These are phyloP conservation scores for Solanum sparsipilum DNA, from an alignment of 257 asterid genomes.

Conservation along the genomic window DNA sequence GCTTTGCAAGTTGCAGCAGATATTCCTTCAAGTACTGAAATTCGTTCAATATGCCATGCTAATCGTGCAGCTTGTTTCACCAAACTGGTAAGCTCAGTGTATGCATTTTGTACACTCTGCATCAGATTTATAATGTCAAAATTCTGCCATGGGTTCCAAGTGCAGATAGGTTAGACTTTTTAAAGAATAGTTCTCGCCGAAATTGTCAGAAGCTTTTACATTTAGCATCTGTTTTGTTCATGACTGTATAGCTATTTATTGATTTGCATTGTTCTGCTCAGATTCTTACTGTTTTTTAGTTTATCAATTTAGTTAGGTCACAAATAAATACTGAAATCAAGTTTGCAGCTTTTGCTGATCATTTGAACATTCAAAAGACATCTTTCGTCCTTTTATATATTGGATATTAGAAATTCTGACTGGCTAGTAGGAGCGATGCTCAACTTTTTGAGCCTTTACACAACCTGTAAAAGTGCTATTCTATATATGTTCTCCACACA, in stretches of 20 bases:
- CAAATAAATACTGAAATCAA: background rate
- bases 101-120: background rate
- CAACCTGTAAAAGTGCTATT: background rate
- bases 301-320: background rate
- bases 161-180: background rate
- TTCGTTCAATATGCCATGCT: conserved; percentile 69
- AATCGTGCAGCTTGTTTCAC: conserved; percentile 89
- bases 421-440: background rate
- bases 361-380: background rate
- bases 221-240: background rate
- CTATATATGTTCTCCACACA: background rate
- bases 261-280: background rate
- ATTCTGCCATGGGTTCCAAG: background rate
- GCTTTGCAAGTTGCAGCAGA: conserved; percentile 61
- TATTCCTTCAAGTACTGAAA: conserved; percentile 48
- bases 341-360: background rate
- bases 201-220: background rate
- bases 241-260: background rate
- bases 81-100: conserved; percentile 45
- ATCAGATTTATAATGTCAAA: background rate
- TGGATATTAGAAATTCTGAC: background rate
- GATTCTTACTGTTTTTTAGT: background rate
- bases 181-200: background rate
- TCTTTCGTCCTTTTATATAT: background rate
- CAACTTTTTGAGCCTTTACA: background rate